Conservation (phyloP, 116 monocot species). For the Zostera marina region DNA sequence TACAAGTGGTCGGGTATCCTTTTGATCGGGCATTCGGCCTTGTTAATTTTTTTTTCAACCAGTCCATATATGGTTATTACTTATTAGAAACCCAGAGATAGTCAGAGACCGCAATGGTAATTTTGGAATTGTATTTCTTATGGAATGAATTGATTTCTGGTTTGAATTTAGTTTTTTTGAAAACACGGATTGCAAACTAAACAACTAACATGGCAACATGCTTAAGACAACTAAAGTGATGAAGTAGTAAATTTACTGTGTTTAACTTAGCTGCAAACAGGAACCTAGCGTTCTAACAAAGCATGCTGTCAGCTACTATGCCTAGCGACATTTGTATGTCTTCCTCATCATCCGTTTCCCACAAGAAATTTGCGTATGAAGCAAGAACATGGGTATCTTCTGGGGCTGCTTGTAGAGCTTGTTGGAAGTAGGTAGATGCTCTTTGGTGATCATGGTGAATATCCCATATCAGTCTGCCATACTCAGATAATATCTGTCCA, state of each 20-base stretch:
- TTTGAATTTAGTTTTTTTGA: no score
- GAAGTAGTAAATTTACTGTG: no score
- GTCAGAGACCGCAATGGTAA: no score
- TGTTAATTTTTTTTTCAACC: neutral
- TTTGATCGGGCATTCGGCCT: neutral
- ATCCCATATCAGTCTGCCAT: constrained; percentile 75
- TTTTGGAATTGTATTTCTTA: no score
- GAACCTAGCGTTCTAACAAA: no score
- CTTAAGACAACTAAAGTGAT: no score
- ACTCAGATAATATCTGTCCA: constrained; percentile 53
- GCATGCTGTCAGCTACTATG: neutral
- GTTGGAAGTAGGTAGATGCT: constrained; percentile 55
- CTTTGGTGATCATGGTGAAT: constrained; percentile 45
- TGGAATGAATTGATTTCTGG: no score
- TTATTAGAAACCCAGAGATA: no score
- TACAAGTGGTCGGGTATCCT: neutral
- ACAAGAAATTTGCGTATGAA: constrained; percentile 50
- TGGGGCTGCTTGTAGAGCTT: constrained; percentile 46
- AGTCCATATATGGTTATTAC: neutral
- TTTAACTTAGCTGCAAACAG: no score
- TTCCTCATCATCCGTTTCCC: constrained; percentile 28
- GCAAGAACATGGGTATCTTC: constrained; percentile 54
- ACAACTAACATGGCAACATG: no score
- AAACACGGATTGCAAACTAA: no score
- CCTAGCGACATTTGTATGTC: neutral